Evolutionary conservation across 1,139 yeast species (phyloP), one percentile per base, ranked within the genome.

Genomic region (Scheffersomyces cryptocercus): DNA sequence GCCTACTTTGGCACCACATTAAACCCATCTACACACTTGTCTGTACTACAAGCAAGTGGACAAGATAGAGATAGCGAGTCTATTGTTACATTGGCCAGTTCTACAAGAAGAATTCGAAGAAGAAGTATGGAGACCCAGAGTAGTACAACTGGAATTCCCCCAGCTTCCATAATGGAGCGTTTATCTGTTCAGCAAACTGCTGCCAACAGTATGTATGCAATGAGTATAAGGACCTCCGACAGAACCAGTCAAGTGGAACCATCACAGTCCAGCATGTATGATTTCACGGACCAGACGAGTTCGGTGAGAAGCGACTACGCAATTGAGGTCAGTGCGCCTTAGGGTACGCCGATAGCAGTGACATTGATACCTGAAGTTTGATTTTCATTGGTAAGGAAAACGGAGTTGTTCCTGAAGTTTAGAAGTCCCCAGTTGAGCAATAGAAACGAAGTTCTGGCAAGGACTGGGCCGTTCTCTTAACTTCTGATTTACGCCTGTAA

Each of bases 81-180:
- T 4, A 77, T 79, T 13, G 73, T 79, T 15, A 79, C 84, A 0
- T 62, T 79, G 48, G 84, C 84, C 2, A 73, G 80, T 44, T 73
- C 79, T 1, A 70, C 81, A 4, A 59, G 83, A 40, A 64, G 81
- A 43, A 56, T 67, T 16, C 63, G 82, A 48, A 65, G 84, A 51
- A 61, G 82, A 47, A 79, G 84, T 33, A 59, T 77, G 26, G 85
- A 79, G 42, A 81, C 85, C 10, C 80, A 78, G 51, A 76, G 84
- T 37, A 78, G 84, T 48, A 77, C 84, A 2, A 68, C 80, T 9
- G 85, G 85, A 0, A 81, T 81, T n/a, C 79, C 85, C 1, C 85
- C 86, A 0, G 84, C 85, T 2, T 78, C 84, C 47, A 80, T 81
- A 9, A 64, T 81, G 68, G 85, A 80, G 48, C 64, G 84, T 45